Evolutionary conservation across 148 eudicot species (phyloP).

Genomic region (Heliosperma pusillum): DNA sequence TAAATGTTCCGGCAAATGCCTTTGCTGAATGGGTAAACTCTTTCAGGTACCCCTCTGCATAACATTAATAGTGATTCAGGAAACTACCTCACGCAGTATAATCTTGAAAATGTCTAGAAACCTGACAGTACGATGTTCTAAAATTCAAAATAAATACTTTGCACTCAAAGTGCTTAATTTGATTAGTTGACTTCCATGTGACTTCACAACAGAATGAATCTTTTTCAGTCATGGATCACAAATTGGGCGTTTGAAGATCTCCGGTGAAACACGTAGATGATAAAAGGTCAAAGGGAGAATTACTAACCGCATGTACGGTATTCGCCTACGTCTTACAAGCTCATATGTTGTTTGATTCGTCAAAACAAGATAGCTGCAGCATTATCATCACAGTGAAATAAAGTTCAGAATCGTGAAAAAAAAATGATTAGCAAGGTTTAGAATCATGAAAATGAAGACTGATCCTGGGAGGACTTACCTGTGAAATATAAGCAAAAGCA

Average conservation of each 20-base stretch:
- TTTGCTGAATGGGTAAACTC: conserved; percentile 88
- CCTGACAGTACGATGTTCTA: no score
- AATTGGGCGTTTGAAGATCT: neutral
- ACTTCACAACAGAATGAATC: no score
- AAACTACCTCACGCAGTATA: no score
- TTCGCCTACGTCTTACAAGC: conserved; percentile 81
- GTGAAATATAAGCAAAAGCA: conserved; percentile 43
- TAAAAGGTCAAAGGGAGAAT: neutral
- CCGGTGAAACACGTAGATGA: neutral
- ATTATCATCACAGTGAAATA: neutral
- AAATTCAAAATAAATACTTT: no score
- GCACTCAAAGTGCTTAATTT: no score
- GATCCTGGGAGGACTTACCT: conserved; percentile 33
- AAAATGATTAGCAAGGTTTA: neutral
- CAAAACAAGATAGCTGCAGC: conserved; percentile 64
- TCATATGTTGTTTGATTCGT: conserved; percentile 95
- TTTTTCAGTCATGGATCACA: neutral
- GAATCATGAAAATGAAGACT: conserved; percentile 2
- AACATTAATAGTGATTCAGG: conserved; percentile 16
- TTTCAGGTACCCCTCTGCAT: conserved; percentile 73
- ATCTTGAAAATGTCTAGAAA: no score
- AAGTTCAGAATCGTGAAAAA: neutral
- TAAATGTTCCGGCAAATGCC: conserved; percentile 74
- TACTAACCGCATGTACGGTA: conserved; percentile 75
- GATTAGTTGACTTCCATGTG: no score